Evolutionary conservation across 2,329 filamentous ascomycete species (phyloP), one percentile per base, ranked within the genome.

Genomic region (Sclerotinia spermophila): DNA sequence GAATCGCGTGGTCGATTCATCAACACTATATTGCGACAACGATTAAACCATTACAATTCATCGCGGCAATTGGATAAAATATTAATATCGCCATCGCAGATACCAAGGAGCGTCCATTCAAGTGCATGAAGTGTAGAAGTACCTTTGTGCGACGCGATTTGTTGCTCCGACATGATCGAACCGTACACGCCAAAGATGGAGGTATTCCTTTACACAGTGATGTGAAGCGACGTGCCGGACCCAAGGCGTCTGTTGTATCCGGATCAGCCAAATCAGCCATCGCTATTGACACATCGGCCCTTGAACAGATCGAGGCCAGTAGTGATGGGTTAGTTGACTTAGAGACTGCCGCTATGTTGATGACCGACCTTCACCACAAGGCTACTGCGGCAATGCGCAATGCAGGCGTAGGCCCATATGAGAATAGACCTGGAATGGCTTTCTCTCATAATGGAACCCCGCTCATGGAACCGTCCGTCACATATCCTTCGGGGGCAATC

Each of bases 101-200:
- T 82, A 99, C 96, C 75, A 99, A 99, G 84, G 96, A 98, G 83
- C 91, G 96, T 74, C 96, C 96, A 51, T 99, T 99, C 87, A 98
- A 98, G 82, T 99, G 96, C 83, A 87, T 93, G 85, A 99, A 99
- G 84, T 99, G 96, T 83, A 89, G 94, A 79, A 97, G 94, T 86
- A 99, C 96, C 73, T 99, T 99, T 81, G 96, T 99, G 78, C 93
- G 96, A 81, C 93, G 96, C 82, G 96, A 99, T 83, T 87, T 99
- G 74, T 90, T 99, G 68, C 89, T 99, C 76, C 92, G 96, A 81
- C 96, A 99, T 84, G 96, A 99, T 82, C 92, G 96, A 79, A 99
- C 96, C 75, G 96, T 99, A 74, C 96, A 99, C 83, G 96, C 96
- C 73, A 98, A 98, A 84, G 96, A 99, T 84, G 95, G 95, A 77